Evolutionary conservation across 2,329 filamentous ascomycete genomes (phyloP).

Genomic region (Zasmidium citrigriseum): DNA sequence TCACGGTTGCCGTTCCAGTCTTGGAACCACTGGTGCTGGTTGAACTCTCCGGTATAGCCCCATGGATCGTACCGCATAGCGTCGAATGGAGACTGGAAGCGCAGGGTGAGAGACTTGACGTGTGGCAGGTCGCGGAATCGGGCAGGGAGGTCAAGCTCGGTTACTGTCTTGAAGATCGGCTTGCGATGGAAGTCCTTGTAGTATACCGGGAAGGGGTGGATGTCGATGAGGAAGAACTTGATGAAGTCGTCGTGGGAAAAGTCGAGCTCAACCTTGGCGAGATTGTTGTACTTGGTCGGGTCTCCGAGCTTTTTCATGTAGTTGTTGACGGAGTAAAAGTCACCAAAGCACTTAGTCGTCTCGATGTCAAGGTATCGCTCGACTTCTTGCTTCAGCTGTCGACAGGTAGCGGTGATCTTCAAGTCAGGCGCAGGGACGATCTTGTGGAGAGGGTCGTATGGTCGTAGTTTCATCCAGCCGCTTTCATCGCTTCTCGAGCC

Average conservation of each 20-base stretch:
- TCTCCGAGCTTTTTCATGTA: conserved; percentile 1
- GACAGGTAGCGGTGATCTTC: neutral
- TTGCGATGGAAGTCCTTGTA: too few species aligned
- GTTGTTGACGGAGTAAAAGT: neutral
- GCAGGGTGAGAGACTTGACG: conserved; percentile 2
- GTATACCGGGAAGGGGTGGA: neutral
- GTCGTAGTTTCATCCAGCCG: too few species aligned
- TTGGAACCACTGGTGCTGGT: neutral
- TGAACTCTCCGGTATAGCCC: neutral
- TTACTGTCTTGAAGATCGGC: neutral
- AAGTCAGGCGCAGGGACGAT: conserved; percentile 5
- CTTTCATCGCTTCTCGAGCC: neutral
- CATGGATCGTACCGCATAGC: neutral
- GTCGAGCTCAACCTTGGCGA: conserved; percentile 12
- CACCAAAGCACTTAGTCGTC: neutral
- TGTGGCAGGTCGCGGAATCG: neutral
- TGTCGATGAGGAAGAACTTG: conserved; percentile 16
- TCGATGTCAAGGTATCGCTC: neutral
- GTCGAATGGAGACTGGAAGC: conserved; percentile 6
- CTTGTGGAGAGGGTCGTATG: neutral
- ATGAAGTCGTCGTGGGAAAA: conserved; percentile 13
- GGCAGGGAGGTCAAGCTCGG: neutral
- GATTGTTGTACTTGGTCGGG: neutral
- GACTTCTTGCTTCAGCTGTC: neutral
- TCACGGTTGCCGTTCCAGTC: conserved; percentile 10